A percentile compares a stretch with the other conserved stretches of the same genome.
Evolutionary conservation across 2,329 filamentous ascomycete species (phyloP).

Genomic region (Penicillium griseofulvum): DNA sequence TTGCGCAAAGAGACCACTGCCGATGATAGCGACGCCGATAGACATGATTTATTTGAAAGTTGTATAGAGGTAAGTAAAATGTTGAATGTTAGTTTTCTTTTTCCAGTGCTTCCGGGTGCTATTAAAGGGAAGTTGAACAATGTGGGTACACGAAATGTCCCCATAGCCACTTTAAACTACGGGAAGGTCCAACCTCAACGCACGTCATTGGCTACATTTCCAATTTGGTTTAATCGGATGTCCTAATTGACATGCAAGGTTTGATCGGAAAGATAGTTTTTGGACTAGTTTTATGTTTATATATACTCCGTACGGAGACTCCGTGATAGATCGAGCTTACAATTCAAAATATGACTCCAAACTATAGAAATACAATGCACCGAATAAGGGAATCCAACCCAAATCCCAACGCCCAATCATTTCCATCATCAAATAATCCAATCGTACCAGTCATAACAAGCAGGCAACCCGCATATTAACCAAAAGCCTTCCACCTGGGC

Average conservation of each 20-base stretch:
- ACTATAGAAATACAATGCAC: slow-evolving; percentile 2
- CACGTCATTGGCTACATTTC: slow-evolving; percentile 6
- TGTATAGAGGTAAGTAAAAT: background rate
- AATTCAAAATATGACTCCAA: background rate
- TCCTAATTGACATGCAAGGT: background rate
- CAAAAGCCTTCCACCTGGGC: background rate
- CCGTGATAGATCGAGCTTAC: background rate
- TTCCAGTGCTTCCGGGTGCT: background rate
- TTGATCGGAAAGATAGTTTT: background rate
- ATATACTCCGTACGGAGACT: background rate
- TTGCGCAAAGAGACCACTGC: slow-evolving; percentile 56
- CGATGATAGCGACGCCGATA: slow-evolving; percentile 53
- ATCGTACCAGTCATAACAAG: slow-evolving; percentile 7
- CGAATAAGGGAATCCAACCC: slow-evolving; percentile 15
- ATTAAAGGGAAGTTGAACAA: background rate
- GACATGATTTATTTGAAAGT: slow-evolving; percentile 24
- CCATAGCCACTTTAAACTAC: background rate
- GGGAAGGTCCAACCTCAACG: slow-evolving; percentile 6
- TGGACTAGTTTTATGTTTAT: background rate
- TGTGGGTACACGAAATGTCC: background rate
- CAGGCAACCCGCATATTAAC: background rate
- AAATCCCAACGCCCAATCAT: slow-evolving; percentile 8
- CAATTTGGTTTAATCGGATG: background rate
- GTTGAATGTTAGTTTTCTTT: background rate
- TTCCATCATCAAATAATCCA: slow-evolving; percentile 10